phyloP scores from a whole-genome alignment of 2,329 filamentous ascomycete species.

The Diaporthe eres region DNA sequence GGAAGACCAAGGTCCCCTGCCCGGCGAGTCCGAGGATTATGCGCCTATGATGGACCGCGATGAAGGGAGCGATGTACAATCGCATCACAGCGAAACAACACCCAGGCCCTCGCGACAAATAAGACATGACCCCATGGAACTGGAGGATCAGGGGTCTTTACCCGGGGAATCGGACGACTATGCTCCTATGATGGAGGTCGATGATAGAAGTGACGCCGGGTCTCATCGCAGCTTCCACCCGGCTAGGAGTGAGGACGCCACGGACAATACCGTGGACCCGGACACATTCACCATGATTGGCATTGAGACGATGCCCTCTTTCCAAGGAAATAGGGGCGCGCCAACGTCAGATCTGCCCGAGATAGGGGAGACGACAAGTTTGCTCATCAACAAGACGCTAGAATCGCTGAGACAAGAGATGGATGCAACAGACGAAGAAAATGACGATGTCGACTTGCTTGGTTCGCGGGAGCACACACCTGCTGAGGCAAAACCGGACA shows the following conservation, averaged over 20 bases:
- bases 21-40: conserved; percentile 37
- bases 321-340: conserved; percentile 59
- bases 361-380: conserved; percentile 68
- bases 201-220: conserved; percentile 47
- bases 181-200: conserved; percentile 33
- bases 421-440: conserved; percentile 45
- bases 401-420: conserved; percentile 62
- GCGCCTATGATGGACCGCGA: conserved; percentile 38
- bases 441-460: conserved; percentile 37
- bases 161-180: conserved; percentile 34
- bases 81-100: conserved; percentile 36
- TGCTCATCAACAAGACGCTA: conserved; percentile 69
- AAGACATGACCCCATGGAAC: conserved; percentile 3
- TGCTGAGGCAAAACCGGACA: conserved; percentile 5
- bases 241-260: conserved; percentile 45
- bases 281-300: conserved; percentile 74
- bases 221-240: conserved; percentile 42
- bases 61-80: conserved; percentile 48
- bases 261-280: conserved; percentile 50
- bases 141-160: conserved; percentile 34
- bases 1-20: conserved; percentile 35
- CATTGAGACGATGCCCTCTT: conserved; percentile 66
- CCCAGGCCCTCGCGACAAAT: conserved; percentile 1
- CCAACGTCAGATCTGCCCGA: conserved; percentile 56
- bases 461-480: conserved; percentile 33